A percentile compares a stretch with the other conserved stretches of the same genome.
Evolutionary conservation across 768 basidiomycete genomes (phyloP).

Genomic region (Macrocybe gigantea): DNA sequence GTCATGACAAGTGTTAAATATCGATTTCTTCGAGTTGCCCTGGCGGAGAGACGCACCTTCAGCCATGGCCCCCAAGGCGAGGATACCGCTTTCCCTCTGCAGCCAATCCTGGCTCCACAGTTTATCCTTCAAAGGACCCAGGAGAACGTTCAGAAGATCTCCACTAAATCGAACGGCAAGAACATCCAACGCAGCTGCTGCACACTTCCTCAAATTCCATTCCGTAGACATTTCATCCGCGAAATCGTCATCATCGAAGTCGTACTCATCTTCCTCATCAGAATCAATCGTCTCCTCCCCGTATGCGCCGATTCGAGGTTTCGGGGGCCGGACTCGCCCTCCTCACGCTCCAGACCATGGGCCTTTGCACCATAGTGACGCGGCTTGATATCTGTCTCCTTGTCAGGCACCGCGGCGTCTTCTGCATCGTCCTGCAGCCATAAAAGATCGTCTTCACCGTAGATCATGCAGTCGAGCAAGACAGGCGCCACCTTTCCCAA

Average conservation of each 20-base stretch:
- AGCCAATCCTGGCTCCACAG: conserved; percentile 93
- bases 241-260: conserved; percentile 86
- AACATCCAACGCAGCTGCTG: conserved; percentile 95
- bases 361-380: conserved; percentile 83
- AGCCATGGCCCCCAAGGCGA: conserved; percentile 96
- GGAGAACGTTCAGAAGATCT: conserved; percentile 84
- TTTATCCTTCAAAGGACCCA: conserved; percentile 88
- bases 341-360: conserved; percentile 80
- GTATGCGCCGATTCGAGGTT: conserved; percentile 54
- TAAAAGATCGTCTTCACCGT: conserved; percentile 92
- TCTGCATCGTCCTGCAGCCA: conserved; percentile 92
- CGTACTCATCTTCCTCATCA: conserved; percentile 85
- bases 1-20: conserved; percentile 5
- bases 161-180: conserved; percentile 88
- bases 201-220: conserved; percentile 98
- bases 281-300: conserved; percentile 80
- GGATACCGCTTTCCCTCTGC: conserved; percentile 90
- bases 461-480: conserved; percentile 95
- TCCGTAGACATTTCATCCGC: conserved; percentile 97
- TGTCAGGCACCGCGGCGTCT: conserved; percentile 87
- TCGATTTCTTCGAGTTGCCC: background rate
- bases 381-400: conserved; percentile 94
- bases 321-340: conserved; percentile 30
- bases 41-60: conserved; percentile 59
- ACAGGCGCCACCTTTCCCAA: conserved; percentile 91